Conservation (phyloP, 306 rosid genomes). For the Acacia crassicarpa region DNA sequence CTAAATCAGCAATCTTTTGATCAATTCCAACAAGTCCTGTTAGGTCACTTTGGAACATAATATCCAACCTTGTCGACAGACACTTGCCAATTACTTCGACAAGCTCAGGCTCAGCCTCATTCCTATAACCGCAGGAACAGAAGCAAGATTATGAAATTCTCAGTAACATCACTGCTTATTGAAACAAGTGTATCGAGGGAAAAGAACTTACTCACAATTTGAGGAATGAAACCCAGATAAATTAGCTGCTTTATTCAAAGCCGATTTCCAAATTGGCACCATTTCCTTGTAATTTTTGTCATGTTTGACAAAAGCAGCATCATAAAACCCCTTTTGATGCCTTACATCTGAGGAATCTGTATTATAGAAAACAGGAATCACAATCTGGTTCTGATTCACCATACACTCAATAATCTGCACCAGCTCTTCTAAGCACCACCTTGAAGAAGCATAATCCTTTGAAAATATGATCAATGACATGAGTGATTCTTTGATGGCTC, state of each 20-base stretch:
- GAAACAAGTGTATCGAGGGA: neutral
- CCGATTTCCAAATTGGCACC: conserved; percentile 1
- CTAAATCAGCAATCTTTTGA: conserved; percentile 18
- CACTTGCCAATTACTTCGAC: conserved; percentile 26
- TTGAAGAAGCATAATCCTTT: conserved; percentile 12
- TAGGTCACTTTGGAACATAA: conserved; percentile 33
- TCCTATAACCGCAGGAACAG: conserved; percentile 20
- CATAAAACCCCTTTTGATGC: neutral
- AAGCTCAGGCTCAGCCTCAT: conserved; percentile 35
- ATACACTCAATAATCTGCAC: conserved; percentile 10
- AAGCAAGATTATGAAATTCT: neutral
- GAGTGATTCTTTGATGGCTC: conserved; percentile 4
- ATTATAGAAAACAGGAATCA: conserved; percentile 16
- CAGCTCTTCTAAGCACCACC: conserved; percentile 4
- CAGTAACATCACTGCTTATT: no score
- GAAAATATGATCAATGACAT: conserved; percentile 8
- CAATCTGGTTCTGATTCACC: neutral
- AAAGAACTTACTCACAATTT: conserved; percentile 18
- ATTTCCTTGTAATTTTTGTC: neutral
- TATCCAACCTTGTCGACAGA: conserved; percentile 26
- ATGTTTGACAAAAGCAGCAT: neutral
- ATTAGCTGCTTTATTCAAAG: neutral
- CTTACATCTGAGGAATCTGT: conserved; percentile 15
- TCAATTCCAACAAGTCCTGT: conserved; percentile 29
- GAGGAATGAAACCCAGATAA: conserved; percentile 16